Conservation (phyloP, 1,139 yeast genomes). For the Lizanozyma gosingica region DNA sequence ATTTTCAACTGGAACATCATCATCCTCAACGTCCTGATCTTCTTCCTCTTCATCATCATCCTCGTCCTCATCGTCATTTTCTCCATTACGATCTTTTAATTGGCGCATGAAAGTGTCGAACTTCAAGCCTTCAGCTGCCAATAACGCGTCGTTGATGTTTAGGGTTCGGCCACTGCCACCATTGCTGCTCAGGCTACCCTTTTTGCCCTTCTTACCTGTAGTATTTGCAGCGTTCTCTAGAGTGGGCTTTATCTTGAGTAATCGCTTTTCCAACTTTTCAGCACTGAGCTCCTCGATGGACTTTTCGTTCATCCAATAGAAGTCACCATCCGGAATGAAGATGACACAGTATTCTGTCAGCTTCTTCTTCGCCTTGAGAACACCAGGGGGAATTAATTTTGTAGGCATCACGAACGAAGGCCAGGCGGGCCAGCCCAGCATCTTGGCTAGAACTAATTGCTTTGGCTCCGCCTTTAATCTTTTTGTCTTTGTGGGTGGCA, state of each 20-base stretch:
- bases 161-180: slow-evolving; percentile 18
- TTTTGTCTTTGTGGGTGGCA: slow-evolving; percentile 20
- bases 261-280: slow-evolving; percentile 18
- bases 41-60: slow-evolving; percentile 23
- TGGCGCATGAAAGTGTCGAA: slow-evolving; percentile 32
- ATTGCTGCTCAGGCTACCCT: background rate
- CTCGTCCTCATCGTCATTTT: slow-evolving; percentile 19
- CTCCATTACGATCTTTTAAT: slow-evolving; percentile 15
- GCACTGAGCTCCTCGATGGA: slow-evolving; percentile 23
- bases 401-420: slow-evolving; percentile 41
- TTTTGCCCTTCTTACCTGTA: slow-evolving; percentile 5
- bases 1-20: slow-evolving; percentile 3
- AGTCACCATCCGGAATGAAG: slow-evolving; percentile 42
- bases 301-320: slow-evolving; percentile 38
- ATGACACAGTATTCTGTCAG: slow-evolving; percentile 34
- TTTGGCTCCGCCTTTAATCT: slow-evolving; percentile 19
- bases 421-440: slow-evolving; percentile 43
- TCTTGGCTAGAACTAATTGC: slow-evolving; percentile 36
- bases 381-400: slow-evolving; percentile 28
- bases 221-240: slow-evolving; percentile 8
- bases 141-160: slow-evolving; percentile 31
- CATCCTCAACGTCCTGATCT: slow-evolving; percentile 14
- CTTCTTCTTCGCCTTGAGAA: slow-evolving; percentile 31
- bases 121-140: slow-evolving; percentile 28
- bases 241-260: slow-evolving; percentile 22